phyloP scores from a whole-genome alignment of 371 early-diverging fungal species.

The Zychaea mexicana region DNA sequence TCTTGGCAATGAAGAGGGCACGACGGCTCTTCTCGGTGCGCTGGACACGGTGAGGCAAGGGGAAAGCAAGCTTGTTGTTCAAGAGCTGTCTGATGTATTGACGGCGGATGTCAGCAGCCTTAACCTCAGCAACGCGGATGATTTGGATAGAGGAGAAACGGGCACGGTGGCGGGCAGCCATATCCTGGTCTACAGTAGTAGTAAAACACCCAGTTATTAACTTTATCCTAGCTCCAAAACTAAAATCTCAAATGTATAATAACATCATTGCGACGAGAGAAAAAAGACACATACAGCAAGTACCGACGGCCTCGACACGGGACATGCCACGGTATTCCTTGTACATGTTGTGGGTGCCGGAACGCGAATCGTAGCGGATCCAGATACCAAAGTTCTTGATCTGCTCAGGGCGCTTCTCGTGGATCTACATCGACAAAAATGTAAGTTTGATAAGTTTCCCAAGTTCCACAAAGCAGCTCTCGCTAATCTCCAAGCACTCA shows the following conservation, averaged over 20 bases:
- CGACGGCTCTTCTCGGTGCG: constrained; percentile 69
- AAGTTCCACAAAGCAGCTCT: too few relatives aligned
- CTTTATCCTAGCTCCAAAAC: neutral
- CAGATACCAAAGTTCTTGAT: constrained; percentile 99
- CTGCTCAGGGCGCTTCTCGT: constrained; percentile 85
- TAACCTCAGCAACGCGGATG: constrained; percentile 89
- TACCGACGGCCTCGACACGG: constrained; percentile 89
- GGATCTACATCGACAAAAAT: constrained; percentile 68
- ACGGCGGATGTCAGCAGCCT: constrained; percentile 87
- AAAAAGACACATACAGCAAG: constrained; percentile 63
- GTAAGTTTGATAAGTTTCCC: too few relatives aligned
- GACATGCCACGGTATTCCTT: constrained; percentile 99
- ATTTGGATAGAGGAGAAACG: constrained; percentile 96
- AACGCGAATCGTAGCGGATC: constrained; percentile 98
- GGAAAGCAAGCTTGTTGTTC: constrained; percentile 88
- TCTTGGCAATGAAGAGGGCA: constrained; percentile 82
- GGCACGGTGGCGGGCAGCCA: constrained; percentile 97
- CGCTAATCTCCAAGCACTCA: too few relatives aligned
- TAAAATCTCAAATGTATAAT: too few relatives aligned
- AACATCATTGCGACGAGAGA: too few relatives aligned
- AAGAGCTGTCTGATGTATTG: constrained; percentile 94
- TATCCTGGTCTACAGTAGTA: constrained; percentile 79
- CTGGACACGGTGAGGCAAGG: constrained; percentile 92
- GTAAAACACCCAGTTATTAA: neutral
- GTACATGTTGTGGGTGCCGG: constrained; percentile 99